Base-by-base conservation (phyloP, 176 grass and related monocot genomes). In the Neostapfia colusana region DNA sequence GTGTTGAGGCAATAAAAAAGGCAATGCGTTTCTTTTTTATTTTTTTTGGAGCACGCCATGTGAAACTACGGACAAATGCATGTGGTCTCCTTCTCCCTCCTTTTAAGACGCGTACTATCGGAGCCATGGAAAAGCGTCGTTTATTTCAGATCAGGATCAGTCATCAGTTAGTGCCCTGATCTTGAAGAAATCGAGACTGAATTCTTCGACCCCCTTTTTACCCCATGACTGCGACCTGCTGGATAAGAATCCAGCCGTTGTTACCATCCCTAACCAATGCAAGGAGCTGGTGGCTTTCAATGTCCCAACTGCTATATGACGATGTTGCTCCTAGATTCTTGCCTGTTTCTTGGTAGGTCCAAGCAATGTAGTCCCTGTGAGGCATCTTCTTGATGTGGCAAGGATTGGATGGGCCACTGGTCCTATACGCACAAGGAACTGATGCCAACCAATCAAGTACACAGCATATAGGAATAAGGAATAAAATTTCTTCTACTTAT, bases 31-130 rank as follows among this genome's bases (percentile, higher is more conserved):
- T n/a, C n/a, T n/a, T n/a, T n/a, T n/a, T n/a, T n/a, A n/a, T n/a
- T n/a, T n/a, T n/a, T n/a, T n/a, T 12, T 37, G 59, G 31, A 65
- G 59, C 61, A 67, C 45, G 42, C 70, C 86, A 84, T 58, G 86
- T 84, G 86, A 80, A 70, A 54, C 37, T 69, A 84, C 24, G 64
- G 81, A 84, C 81, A 88, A 40, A 74, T 49, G 81, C 86, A 88
- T 88, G 86, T 87, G 85, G 67, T 85, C 75, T 79, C 82, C 65
- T 36, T 45, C 43, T 31, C 50, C 63, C 38, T 25, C 34, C 56
- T 84, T 79, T 78, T 63, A 63, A 70, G 44, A 20, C 82, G 18
- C 81, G 34, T 7, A 21, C 6, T 51, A 54, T 41, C 10, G 49
- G 23, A 49, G 67, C 12, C 72, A 84, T 64, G 27, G 63, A 61